Conservation (phyloP, 495 filamentous ascomycete genomes). For the Thermochaetoides thermophila region DNA sequence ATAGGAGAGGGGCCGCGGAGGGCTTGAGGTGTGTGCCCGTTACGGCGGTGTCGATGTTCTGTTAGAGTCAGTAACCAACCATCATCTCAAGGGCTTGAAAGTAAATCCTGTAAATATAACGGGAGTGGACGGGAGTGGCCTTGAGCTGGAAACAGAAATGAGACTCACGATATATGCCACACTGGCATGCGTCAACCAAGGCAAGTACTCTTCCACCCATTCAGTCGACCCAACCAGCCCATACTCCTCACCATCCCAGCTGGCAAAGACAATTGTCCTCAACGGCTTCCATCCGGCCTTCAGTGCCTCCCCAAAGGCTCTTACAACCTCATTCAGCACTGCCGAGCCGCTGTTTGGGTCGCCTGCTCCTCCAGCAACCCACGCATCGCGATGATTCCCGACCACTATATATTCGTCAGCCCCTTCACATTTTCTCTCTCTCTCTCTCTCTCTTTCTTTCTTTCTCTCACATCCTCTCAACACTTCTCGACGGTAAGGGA, state of each 20-base stretch:
- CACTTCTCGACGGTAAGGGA: too few species aligned
- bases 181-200: constrained; percentile 63
- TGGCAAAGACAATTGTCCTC: constrained; percentile 83
- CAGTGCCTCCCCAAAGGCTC: constrained; percentile 67
- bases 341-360: constrained; percentile 88
- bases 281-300: constrained; percentile 75
- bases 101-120: too few species aligned
- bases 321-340: constrained; percentile 71
- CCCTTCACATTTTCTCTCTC: too few species aligned
- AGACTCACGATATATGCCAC: constrained; percentile 55
- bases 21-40: constrained; percentile 56
- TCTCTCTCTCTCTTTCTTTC: too few species aligned
- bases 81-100: too few species aligned
- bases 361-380: constrained; percentile 76
- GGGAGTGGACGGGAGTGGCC: neutral
- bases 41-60: constrained; percentile 72
- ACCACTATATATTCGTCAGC: constrained; percentile 34
- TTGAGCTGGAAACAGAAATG: neutral
- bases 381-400: constrained; percentile 94
- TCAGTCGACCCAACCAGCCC: constrained; percentile 88
- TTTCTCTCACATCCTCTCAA: too few species aligned
- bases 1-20: constrained; percentile 61
- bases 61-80: neutral
- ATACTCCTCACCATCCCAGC: constrained; percentile 92
- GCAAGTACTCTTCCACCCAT: constrained; percentile 85